phyloP scores from a whole-genome alignment of 768 basidiomycete genomes.

The Hypsizygus marmoreus region DNA sequence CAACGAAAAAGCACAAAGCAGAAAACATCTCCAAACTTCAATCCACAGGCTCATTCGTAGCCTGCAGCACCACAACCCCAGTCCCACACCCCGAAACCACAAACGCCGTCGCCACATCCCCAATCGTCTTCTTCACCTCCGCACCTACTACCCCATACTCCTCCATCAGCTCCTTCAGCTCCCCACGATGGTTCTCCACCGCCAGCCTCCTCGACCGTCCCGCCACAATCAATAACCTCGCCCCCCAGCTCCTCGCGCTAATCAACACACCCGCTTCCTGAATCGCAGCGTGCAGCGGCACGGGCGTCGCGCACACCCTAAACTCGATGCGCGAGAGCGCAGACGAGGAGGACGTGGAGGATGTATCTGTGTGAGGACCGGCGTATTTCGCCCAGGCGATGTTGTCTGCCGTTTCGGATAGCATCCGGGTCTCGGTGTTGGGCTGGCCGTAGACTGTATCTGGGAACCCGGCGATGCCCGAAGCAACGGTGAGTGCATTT shows the following conservation, averaged over 20 bases:
- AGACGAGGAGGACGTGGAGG: slow-evolving; percentile 19
- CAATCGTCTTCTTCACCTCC: slow-evolving; percentile 81
- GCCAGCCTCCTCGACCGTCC: slow-evolving; percentile 80
- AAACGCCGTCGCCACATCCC: slow-evolving; percentile 81
- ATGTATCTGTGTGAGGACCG: slow-evolving; percentile 17
- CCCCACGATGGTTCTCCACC: slow-evolving; percentile 69
- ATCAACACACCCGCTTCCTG: slow-evolving; percentile 37
- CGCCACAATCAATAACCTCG: slow-evolving; percentile 60
- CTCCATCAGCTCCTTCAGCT: slow-evolving; percentile 65
- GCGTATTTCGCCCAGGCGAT: slow-evolving; percentile 72
- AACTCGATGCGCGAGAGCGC: slow-evolving; percentile 67
- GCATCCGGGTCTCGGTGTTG: slow-evolving; percentile 65
- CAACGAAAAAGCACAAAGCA: background rate
- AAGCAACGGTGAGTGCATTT: slow-evolving; percentile 46
- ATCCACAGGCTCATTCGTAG: slow-evolving; percentile 27
- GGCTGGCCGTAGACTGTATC: slow-evolving; percentile 73
- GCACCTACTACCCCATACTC: slow-evolving; percentile 54
- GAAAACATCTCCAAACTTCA: background rate
- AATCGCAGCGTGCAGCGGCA: slow-evolving; percentile 61
- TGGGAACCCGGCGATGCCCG: slow-evolving; percentile 47
- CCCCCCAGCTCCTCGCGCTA: slow-evolving; percentile 4
- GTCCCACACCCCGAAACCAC: slow-evolving; percentile 59
- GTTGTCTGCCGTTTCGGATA: slow-evolving; percentile 85
- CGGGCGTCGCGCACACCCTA: slow-evolving; percentile 51
- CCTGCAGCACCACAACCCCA: slow-evolving; percentile 72